These are phyloP conservation scores for Lentinula raphanica DNA, from an alignment of 768 basidiomycete species.

Conservation along the genomic window DNA sequence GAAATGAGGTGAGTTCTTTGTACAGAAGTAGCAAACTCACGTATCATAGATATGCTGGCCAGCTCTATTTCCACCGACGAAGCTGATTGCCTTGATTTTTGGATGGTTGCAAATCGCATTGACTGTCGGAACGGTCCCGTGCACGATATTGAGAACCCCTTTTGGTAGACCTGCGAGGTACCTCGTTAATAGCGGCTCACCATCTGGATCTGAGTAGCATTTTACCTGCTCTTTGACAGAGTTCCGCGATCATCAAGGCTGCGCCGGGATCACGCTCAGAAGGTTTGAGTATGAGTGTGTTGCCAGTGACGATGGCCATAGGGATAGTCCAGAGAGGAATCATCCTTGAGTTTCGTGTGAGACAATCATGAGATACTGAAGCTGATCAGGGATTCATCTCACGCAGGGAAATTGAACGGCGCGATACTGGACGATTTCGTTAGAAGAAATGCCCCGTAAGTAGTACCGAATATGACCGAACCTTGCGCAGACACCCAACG, in stretches of 20 bases:
- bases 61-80: conserved; percentile 91
- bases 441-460: background rate
- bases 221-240: conserved; percentile 78
- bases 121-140: conserved; percentile 86
- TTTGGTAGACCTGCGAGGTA: background rate
- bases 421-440: conserved; percentile 44
- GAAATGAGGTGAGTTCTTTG: background rate
- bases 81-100: conserved; percentile 88
- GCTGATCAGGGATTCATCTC: conserved; percentile 21
- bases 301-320: conserved; percentile 87
- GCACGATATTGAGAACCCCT: conserved; percentile 80
- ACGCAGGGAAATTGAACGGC: conserved; percentile 94
- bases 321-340: conserved; percentile 96
- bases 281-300: conserved; percentile 92
- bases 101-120: conserved; percentile 93
- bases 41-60: conserved; percentile 92
- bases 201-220: background rate
- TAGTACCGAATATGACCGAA: conserved; percentile 10
- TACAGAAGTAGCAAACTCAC: conserved; percentile 25
- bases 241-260: conserved; percentile 94
- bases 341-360: conserved; percentile 49
- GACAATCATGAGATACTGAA: background rate
- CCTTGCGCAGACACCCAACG: conserved; percentile 84
- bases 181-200: background rate
- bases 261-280: conserved; percentile 97